Base-by-base conservation (phyloP, 2,329 filamentous ascomycete genomes). In the Iodosphaeria phyllophila region DNA sequence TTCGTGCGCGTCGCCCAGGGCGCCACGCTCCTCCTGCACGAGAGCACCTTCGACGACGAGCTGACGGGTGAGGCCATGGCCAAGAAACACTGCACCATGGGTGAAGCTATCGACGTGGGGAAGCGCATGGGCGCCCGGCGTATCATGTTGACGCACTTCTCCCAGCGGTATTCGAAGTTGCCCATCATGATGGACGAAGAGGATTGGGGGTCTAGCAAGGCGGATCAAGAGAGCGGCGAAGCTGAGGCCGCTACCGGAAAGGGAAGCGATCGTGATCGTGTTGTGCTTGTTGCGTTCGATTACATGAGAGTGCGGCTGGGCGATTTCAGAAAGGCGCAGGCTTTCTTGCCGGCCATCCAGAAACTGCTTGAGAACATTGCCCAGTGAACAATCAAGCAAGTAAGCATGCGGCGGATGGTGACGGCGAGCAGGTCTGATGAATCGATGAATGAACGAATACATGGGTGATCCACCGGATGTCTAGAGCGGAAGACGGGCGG, bases 11-110 rank as follows among this genome's bases (percentile, higher is more conserved):
- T 86, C 25, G 91, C 79, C 22, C 53, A 55, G 22, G 72, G 71
- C 32, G 73, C 76, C 2, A 92, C 86, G 9, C 62, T 98, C 5
- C 66, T 93, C 5, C 69, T 98, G 28, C 89, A 98, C 54, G 89
- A 98, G 59, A 84, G 83, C 32, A 98, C 89, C 0, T 95, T 98
- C 43, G 80, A 89, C 37, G 80, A 92, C 43, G 79, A 89, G 39
- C 65, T 92, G 37, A 39, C 50, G 19, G 66, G 62, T 10, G 84
- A 93, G 40, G 89, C 89, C 4, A 44, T 63, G 15, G 78, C 75
- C 25, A 98, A 98, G 65, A 83, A 76, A 42, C 89, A 98, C 54
- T 79, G 67, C 19, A 98, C 89, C 6, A 79, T 83, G 32, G 65
- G 65, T 9, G 89, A 98, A 52, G 89, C 89, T 1, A 62, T 98